Percentiles rank a stretch among this genome's conserved stretches.
phyloP scores from a whole-genome alignment of 306 rosid genomes.

The Vigna unguiculata region DNA sequence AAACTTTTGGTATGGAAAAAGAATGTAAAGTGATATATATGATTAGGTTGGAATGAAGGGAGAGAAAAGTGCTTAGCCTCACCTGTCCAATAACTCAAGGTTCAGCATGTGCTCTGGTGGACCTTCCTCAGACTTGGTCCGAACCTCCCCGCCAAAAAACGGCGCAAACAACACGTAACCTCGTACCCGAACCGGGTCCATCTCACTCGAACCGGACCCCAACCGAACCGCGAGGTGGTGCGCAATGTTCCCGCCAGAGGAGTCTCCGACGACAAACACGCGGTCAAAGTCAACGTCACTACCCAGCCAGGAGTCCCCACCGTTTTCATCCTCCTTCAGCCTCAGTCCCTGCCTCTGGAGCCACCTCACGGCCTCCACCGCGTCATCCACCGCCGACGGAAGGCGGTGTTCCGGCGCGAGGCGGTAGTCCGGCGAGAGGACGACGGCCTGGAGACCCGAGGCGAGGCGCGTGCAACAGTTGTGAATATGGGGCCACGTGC shows the following conservation, averaged over 20 bases:
- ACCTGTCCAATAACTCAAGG: slow-evolving; percentile 89
- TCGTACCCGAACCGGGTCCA: slow-evolving; percentile 61
- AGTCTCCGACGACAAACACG: slow-evolving; percentile 80
- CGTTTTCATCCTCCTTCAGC: neutral
- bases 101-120: slow-evolving; percentile 57
- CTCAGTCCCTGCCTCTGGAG: slow-evolving; percentile 54
- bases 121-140: slow-evolving; percentile 88
- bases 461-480: slow-evolving; percentile 79
- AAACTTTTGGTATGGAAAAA: too few species aligned
- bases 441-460: slow-evolving; percentile 53
- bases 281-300: slow-evolving; percentile 62
- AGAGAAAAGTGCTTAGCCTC: neutral
- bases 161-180: slow-evolving; percentile 84
- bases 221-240: slow-evolving; percentile 82
- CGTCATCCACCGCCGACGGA: slow-evolving; percentile 84
- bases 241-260: slow-evolving; percentile 92
- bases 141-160: slow-evolving; percentile 83
- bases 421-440: slow-evolving; percentile 75
- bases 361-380: slow-evolving; percentile 74
- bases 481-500: slow-evolving; percentile 81
- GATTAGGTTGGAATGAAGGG: too few species aligned
- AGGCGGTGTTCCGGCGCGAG: slow-evolving; percentile 85
- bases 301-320: slow-evolving; percentile 67
- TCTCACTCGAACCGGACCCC: slow-evolving; percentile 36
- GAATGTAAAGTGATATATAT: too few species aligned